phyloP scores from a whole-genome alignment of 768 basidiomycete genomes.

The Astraeus odoratus region DNA sequence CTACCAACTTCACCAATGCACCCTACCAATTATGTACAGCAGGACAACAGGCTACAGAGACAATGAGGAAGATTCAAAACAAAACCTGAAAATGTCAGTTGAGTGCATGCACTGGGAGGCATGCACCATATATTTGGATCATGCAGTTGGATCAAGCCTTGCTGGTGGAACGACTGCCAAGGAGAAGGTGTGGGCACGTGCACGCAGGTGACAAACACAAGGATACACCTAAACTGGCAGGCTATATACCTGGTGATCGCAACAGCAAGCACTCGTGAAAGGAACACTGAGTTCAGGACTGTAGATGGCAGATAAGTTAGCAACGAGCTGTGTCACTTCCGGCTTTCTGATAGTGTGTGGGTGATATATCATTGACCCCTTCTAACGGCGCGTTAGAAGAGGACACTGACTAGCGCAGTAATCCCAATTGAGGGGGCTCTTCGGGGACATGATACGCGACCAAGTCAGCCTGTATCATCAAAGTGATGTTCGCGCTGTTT shows the following conservation, averaged over 20 bases:
- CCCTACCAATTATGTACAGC: too few relatives aligned
- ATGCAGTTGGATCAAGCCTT: too few relatives aligned
- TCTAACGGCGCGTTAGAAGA: too few relatives aligned
- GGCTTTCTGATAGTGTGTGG: constrained; percentile 66
- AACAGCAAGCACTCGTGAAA: constrained; percentile 75
- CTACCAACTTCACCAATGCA: too few relatives aligned
- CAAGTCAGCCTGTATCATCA: constrained; percentile 94
- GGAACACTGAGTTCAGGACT: constrained; percentile 73
- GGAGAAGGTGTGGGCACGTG: constrained; percentile 1
- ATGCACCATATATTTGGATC: too few relatives aligned
- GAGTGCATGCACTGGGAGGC: too few relatives aligned
- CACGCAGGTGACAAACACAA: neutral
- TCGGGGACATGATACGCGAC: constrained; percentile 71
- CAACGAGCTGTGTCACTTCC: constrained; percentile 68
- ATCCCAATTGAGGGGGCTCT: constrained; percentile 79
- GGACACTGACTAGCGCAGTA: constrained; percentile 56
- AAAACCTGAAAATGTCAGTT: too few relatives aligned
- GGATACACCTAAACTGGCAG: constrained; percentile 7
- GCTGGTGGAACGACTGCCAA: constrained; percentile 64
- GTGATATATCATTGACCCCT: too few relatives aligned
- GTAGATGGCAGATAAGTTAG: constrained; percentile 72
- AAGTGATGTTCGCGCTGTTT: constrained; percentile 55
- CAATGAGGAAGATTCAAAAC: too few relatives aligned
- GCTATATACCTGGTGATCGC: constrained; percentile 83
- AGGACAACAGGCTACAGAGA: too few relatives aligned